These are phyloP conservation scores for Curvularia sp. DNA, from an alignment of 2,329 filamentous ascomycete species.

Conservation along the genomic window DNA sequence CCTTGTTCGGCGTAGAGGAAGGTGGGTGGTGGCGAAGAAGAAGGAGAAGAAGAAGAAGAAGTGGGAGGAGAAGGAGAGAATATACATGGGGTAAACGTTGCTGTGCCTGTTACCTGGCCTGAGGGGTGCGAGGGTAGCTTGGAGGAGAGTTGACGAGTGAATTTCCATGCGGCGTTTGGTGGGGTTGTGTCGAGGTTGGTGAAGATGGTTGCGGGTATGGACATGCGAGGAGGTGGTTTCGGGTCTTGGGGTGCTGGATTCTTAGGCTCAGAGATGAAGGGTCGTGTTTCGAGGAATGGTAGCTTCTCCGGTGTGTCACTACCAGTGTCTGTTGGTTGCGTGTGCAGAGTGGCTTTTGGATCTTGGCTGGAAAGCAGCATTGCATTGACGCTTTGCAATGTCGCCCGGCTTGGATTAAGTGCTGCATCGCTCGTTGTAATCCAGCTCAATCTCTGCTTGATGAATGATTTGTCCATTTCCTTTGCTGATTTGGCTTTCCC, in stretches of 20 bases:
- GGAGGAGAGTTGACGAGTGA: conserved; percentile 65
- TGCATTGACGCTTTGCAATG: conserved; percentile 89
- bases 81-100: conserved; percentile 67
- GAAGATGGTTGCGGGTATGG: conserved; percentile 22
- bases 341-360: conserved; percentile 1
- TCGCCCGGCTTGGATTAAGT: conserved; percentile 83
- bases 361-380: conserved; percentile 70
- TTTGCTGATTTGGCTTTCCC: conserved; percentile 3
- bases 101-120: conserved; percentile 70
- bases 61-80: neutral
- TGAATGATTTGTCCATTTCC: conserved; percentile 73
- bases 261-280: neutral
- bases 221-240: no score
- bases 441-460: conserved; percentile 79
- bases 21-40: conserved; percentile 53
- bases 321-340: neutral
- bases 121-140: conserved; percentile 67
- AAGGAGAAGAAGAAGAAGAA: neutral
- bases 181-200: conserved; percentile 14
- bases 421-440: conserved; percentile 81
- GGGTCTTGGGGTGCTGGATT: neutral
- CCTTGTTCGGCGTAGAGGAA: conserved; percentile 74
- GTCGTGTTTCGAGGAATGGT: neutral
- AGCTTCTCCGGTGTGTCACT: neutral
- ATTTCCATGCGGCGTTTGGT: conserved; percentile 61